phyloP scores from a whole-genome alignment of 192 early-diverging fungal genomes.

The Mortierella hygrophila region DNA sequence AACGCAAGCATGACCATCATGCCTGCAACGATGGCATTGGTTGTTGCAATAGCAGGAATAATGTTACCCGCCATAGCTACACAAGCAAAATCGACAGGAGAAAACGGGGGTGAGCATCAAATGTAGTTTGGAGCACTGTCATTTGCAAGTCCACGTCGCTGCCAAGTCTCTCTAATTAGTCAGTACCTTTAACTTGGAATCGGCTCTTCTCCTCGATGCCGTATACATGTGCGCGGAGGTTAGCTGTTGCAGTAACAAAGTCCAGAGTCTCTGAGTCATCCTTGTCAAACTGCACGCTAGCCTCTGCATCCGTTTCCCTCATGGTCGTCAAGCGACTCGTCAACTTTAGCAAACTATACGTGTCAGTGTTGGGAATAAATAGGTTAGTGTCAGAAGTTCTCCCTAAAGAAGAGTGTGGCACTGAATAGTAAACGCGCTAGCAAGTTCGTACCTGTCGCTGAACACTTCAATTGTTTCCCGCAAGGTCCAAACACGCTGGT shows the following conservation, averaged over 20 bases:
- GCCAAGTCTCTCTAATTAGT: not conserved
- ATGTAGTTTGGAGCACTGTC: not conserved
- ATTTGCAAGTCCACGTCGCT: not conserved
- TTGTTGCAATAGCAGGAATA: constrained; percentile 98
- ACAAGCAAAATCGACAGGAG: constrained; percentile 1
- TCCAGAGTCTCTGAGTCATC: constrained; percentile 92
- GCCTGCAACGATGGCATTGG: constrained; percentile 96
- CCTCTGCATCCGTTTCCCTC: constrained; percentile 62
- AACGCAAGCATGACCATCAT: constrained; percentile 92
- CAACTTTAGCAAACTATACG: constrained; percentile 64
- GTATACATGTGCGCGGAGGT: constrained; percentile 88
- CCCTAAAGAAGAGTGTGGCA: not conserved
- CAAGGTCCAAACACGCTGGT: constrained; percentile 81
- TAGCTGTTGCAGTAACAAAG: constrained; percentile 95
- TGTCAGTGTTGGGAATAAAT: not conserved
- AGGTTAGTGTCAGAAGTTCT: no score
- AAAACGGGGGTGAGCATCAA: constrained; percentile 40
- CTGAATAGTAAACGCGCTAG: not conserved
- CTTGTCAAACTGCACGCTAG: constrained; percentile 89
- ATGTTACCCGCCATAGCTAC: constrained; percentile 99
- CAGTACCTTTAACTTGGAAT: constrained; percentile 89
- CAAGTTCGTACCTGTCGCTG: constrained; percentile 68
- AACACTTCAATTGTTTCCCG: constrained; percentile 81
- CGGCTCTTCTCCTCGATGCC: constrained; percentile 82
- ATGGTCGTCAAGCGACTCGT: constrained; percentile 60